phyloP scores from a whole-genome alignment of 306 rosid genomes.

The Fragaria ananassa region DNA sequence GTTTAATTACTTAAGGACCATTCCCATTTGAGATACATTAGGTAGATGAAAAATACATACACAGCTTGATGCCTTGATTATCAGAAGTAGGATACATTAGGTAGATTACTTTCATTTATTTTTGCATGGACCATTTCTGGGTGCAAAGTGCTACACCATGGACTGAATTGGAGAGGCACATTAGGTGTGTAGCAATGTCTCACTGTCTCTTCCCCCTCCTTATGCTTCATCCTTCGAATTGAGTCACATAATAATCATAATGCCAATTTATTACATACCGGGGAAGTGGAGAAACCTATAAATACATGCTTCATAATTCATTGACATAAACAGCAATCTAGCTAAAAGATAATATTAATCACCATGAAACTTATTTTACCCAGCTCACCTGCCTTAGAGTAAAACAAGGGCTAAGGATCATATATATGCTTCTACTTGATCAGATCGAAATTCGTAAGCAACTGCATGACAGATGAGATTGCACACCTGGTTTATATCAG shows the following conservation, averaged over 20 bases:
- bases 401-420: not conserved
- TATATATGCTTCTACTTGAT: not conserved
- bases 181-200: conserved; percentile 4
- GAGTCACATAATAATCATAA: not conserved
- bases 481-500: not conserved
- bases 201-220: not conserved
- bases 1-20: no score
- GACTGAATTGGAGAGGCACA: conserved; percentile 6
- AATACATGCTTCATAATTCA: not conserved
- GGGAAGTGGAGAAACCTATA: not conserved
- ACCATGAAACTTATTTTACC: not conserved
- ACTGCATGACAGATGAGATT: not conserved
- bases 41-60: not conserved
- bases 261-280: not conserved
- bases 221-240: not conserved
- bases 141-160: not conserved
- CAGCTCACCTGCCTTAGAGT: not conserved
- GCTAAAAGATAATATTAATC: not conserved
- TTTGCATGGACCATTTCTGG: conserved; percentile 20
- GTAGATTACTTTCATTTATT: conserved; percentile 16
- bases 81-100: not conserved
- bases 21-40: not conserved
- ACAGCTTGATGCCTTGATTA: not conserved
- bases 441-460: not conserved
- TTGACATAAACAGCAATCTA: not conserved